Evolutionary conservation across 192 early-diverging fungal species (phyloP), one percentile per base, ranked within the genome.

Genomic region (Gryganskiella cystojenkinii): DNA sequence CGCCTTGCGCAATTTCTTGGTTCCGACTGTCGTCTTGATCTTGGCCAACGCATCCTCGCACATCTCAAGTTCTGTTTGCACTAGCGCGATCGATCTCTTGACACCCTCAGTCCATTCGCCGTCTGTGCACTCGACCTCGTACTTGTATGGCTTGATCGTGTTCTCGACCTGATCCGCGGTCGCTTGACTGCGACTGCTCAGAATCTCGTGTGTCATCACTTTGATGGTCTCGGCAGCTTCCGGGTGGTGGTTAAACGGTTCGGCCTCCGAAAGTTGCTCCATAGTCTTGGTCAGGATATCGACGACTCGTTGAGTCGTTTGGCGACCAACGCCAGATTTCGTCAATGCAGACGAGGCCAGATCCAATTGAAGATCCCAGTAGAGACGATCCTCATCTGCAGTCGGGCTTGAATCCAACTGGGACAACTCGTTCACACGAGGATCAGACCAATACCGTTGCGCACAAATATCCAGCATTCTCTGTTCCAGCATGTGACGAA

Each of bases 121-220:
- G 27, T 95, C 93, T 22, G 92, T 90, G 37, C 92, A 89, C 71
- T 99, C 97, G 13, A 98, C 93, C 82, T 99, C 97, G 66, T 95
- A 96, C 84, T 99, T 99, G 87, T 94, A 97, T 17, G 96, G 98
- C 81, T 99, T 99, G 81, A 99, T 96, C 2, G 96, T 98, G 84
- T 98, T 99, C 66, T 99, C 98, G 9, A 99, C 98, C 82, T 98
- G 96, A 72, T 98, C 98, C 11, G 95, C 90, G 7, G 96, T 93
- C 4, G 93, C 85, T 40, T 94, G 90, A 84, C 94, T 96, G 56
- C 97, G 96, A 60, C 80, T 86, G 27, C 94, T 89, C 63, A 99
- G 64, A 50, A 98, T 92, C 42, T 95, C 95, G 53, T 90, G 90
- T 37, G 90, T 93, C 68, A 97, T 94, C 49, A 89, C 86, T 62